These are phyloP conservation scores for Heterobasidion irregulare DNA, from an alignment of 1,284 basidiomycete genomes.

Conservation along the genomic window DNA sequence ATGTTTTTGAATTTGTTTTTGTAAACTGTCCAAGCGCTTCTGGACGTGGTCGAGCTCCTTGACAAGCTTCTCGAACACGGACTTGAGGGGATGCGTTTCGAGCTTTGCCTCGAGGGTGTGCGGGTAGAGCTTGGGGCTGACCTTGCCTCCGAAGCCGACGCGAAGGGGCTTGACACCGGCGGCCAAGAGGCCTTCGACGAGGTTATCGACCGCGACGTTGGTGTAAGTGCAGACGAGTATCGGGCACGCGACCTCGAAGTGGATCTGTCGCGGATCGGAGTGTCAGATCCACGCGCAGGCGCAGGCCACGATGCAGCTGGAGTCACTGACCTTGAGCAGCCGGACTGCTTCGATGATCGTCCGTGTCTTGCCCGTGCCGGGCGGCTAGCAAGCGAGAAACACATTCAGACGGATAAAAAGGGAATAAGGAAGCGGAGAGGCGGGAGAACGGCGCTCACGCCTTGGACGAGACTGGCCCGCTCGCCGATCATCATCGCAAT, in stretches of 20 bases:
- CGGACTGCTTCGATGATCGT: slow-evolving; percentile 84
- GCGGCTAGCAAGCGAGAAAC: slow-evolving; percentile 48
- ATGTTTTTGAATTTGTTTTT: slow-evolving; percentile 20
- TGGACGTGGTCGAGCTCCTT: slow-evolving; percentile 13
- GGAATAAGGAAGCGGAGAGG: slow-evolving; percentile 2
- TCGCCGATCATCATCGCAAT: slow-evolving; percentile 84
- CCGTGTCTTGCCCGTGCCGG: slow-evolving; percentile 93
- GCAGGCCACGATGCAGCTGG: background rate
- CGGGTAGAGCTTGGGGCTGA: slow-evolving; percentile 46
- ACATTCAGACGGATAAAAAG: slow-evolving; percentile 1
- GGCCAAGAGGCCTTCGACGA: slow-evolving; percentile 65
- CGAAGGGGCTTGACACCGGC: slow-evolving; percentile 71
- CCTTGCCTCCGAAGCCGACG: slow-evolving; percentile 59
- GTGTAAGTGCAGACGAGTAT: slow-evolving; percentile 89
- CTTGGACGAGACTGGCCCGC: slow-evolving; percentile 78
- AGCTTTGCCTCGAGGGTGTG: slow-evolving; percentile 65
- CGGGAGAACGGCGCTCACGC: slow-evolving; percentile 40
- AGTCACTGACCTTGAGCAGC: slow-evolving; percentile 61
- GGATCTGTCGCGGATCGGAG: slow-evolving; percentile 28
- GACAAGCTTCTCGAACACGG: slow-evolving; percentile 31
- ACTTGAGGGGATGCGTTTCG: slow-evolving; percentile 50
- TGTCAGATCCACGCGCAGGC: background rate
- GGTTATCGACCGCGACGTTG: slow-evolving; percentile 91
- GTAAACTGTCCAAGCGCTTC: slow-evolving; percentile 16
- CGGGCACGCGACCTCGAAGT: slow-evolving; percentile 81